Conservation (phyloP, 1,284 basidiomycete species). For the Melanopsichium pennsylvanicum region DNA sequence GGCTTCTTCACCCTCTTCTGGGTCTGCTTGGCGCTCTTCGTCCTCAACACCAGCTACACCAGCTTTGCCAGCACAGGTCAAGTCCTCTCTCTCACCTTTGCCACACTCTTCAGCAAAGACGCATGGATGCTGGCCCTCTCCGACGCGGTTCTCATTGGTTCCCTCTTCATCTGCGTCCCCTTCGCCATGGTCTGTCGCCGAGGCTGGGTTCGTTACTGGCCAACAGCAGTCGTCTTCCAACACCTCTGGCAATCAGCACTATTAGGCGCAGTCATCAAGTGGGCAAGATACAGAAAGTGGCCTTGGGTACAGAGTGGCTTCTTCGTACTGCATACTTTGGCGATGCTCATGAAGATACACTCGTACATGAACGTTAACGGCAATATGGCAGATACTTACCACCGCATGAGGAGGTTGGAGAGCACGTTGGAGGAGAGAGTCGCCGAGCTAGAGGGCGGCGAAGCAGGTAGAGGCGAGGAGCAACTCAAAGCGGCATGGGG, state of each 20-base stretch:
- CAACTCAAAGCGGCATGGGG: slow-evolving; percentile 35
- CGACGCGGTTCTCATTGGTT: slow-evolving; percentile 80
- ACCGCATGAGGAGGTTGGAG: slow-evolving; percentile 43
- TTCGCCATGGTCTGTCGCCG: slow-evolving; percentile 69
- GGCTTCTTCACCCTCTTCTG: slow-evolving; percentile 65
- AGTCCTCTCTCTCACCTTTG: slow-evolving; percentile 80
- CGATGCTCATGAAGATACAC: slow-evolving; percentile 96
- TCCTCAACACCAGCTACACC: slow-evolving; percentile 59
- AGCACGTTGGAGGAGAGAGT: slow-evolving; percentile 56
- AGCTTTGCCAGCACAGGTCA: slow-evolving; percentile 71
- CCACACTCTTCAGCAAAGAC: slow-evolving; percentile 85
- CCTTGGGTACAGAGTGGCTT: slow-evolving; percentile 98
- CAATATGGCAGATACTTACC: slow-evolving; percentile 72
- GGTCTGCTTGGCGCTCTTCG: slow-evolving; percentile 58
- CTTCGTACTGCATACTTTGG: slow-evolving; percentile 85
- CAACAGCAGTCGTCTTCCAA: slow-evolving; percentile 41
- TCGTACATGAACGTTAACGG: slow-evolving; percentile 92
- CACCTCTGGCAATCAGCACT: slow-evolving; percentile 55
- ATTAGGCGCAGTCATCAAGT: slow-evolving; percentile 57
- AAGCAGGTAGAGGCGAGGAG: slow-evolving; percentile 28
- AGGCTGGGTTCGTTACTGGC: slow-evolving; percentile 70
- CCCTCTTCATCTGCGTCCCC: slow-evolving; percentile 79
- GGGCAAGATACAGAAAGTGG: slow-evolving; percentile 73
- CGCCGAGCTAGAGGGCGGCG: slow-evolving; percentile 39
- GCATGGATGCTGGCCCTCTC: slow-evolving; percentile 82